Conservation (phyloP, 192 early-diverging fungal genomes). For the Backusella tarrabulga region DNA sequence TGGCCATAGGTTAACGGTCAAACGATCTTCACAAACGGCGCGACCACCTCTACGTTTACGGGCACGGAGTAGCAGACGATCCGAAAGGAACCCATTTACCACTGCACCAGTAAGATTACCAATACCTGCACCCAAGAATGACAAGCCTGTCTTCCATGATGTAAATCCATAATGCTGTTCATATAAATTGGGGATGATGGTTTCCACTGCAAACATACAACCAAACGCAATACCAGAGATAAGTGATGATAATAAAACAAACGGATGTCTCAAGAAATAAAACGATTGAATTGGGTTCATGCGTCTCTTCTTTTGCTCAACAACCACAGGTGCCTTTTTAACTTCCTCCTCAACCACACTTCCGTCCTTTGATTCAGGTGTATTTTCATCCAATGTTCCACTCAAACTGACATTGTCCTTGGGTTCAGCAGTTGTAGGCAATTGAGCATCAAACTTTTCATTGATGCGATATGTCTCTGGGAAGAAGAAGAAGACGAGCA, state of each 20-base stretch:
- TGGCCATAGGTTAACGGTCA: slow-evolving; percentile 39
- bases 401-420: background rate
- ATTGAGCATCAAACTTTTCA: background rate
- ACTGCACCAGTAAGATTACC: slow-evolving; percentile 44
- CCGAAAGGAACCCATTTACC: slow-evolving; percentile 40
- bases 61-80: slow-evolving; percentile 33
- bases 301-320: background rate
- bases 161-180: slow-evolving; percentile 21
- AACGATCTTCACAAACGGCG: slow-evolving; percentile 40
- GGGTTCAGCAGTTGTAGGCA: slow-evolving; percentile 2
- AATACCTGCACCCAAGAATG: background rate
- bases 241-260: slow-evolving; percentile 38
- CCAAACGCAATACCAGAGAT: slow-evolving; percentile 47
- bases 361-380: background rate
- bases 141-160: slow-evolving; percentile 36
- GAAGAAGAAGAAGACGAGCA: slow-evolving; percentile 39
- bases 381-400: background rate
- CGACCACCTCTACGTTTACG: slow-evolving; percentile 30
- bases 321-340: background rate
- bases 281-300: slow-evolving; percentile 14
- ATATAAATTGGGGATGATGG: slow-evolving; percentile 30
- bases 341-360: background rate
- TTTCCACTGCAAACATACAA: slow-evolving; percentile 48
- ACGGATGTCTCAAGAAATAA: slow-evolving; percentile 33
- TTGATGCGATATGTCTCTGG: slow-evolving; percentile 44